Evolutionary conservation across 352 stramenopile species (phyloP).

Genomic region (Phytophthora kernoviae): DNA sequence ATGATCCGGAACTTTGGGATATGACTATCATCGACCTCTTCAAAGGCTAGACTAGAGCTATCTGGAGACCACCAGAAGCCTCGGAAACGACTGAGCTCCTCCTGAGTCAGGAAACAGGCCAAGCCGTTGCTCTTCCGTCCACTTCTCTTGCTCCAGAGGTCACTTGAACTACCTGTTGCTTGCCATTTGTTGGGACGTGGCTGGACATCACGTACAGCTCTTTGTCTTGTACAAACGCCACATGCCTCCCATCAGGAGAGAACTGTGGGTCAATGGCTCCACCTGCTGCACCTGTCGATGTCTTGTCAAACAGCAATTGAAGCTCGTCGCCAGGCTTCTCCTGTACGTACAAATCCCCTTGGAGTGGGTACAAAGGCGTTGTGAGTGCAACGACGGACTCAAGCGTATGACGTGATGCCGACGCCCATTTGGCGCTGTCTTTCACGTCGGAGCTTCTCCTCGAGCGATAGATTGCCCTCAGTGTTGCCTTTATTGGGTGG

Average conservation of each 20-base stretch:
- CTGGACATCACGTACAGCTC: conserved; percentile 93
- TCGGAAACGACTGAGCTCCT: conserved; percentile 96
- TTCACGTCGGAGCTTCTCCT: conserved; percentile 92
- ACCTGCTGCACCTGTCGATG: conserved; percentile 62
- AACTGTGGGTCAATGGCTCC: conserved; percentile 94
- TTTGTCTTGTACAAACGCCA: conserved; percentile 94
- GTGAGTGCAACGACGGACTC: conserved; percentile 55
- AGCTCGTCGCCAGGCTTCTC: conserved; percentile 75
- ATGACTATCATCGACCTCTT: conserved; percentile 93
- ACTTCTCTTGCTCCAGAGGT: conserved; percentile 73
- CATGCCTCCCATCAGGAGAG: conserved; percentile 90
- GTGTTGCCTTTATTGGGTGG: conserved; percentile 82
- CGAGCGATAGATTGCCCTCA: conserved; percentile 85
- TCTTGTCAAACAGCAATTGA: conserved; percentile 89
- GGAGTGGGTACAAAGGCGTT: conserved; percentile 91
- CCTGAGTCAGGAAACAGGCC: conserved; percentile 97
- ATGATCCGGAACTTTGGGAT: conserved; percentile 96
- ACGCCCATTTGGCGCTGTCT: conserved; percentile 90
- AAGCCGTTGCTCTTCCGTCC: conserved; percentile 90
- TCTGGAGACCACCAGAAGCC: conserved; percentile 97
- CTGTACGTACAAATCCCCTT: conserved; percentile 95
- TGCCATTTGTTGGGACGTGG: conserved; percentile 29
- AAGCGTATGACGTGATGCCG: conserved; percentile 93
- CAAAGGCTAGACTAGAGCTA: conserved; percentile 86
- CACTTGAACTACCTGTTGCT: conserved; percentile 64